phyloP scores from a whole-genome alignment of 2,329 filamentous ascomycete genomes.

The Beauveria scarabaeidicola region DNA sequence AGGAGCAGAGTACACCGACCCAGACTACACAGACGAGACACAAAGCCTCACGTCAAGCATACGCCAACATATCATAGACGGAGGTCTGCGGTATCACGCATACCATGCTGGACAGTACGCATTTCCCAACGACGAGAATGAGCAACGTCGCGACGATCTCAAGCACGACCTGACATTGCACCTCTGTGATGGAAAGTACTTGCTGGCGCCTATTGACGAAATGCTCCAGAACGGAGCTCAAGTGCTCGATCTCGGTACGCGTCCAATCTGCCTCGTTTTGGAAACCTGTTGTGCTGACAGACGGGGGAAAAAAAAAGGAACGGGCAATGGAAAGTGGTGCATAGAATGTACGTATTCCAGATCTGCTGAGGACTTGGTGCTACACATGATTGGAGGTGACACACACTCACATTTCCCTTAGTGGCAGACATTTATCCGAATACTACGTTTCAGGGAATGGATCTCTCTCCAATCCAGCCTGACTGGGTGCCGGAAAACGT shows the following conservation, averaged over 20 bases:
- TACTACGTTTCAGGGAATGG: slow-evolving; percentile 37
- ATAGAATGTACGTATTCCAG: slow-evolving; percentile 34
- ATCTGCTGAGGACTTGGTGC: background rate
- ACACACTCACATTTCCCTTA: slow-evolving; percentile 16
- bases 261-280: background rate
- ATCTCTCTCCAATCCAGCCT: slow-evolving; percentile 45
- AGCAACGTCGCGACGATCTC: slow-evolving; percentile 34
- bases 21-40: slow-evolving; percentile 25
- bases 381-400: background rate
- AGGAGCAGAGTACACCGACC: slow-evolving; percentile 19
- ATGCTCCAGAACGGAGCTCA: slow-evolving; percentile 27
- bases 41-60: slow-evolving; percentile 34
- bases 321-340: slow-evolving; percentile 43
- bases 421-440: slow-evolving; percentile 40
- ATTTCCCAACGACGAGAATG: slow-evolving; percentile 35
- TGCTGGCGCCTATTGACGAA: slow-evolving; percentile 35
- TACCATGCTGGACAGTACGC: slow-evolving; percentile 34
- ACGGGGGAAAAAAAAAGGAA: background rate
- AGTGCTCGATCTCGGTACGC: slow-evolving; percentile 39
- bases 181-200: slow-evolving; percentile 31
- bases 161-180: slow-evolving; percentile 32
- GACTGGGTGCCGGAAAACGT: slow-evolving; percentile 43
- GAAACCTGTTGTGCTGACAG: slow-evolving; percentile 14
- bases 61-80: slow-evolving; percentile 34
- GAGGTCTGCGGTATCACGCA: slow-evolving; percentile 31